A percentile compares a stretch with the other conserved stretches of the same genome.
phyloP scores from a whole-genome alignment of 1,284 basidiomycete species.

The Papiliotrema flavescens region DNA sequence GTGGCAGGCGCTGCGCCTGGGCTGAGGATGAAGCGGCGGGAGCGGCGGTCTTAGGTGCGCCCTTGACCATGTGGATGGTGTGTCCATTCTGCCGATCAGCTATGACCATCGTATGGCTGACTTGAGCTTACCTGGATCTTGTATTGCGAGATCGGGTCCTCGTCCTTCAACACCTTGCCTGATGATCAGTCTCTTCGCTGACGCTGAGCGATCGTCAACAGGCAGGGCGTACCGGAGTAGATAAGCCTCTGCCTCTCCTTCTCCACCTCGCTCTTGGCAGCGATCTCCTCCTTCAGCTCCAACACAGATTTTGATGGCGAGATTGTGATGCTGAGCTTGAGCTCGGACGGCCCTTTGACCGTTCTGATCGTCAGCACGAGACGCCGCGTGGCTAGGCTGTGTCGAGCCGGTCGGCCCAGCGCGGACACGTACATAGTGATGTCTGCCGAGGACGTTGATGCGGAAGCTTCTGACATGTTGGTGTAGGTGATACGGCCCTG shows the following conservation, averaged over 20 bases:
- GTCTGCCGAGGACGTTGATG: not conserved
- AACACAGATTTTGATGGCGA: conserved; percentile 64
- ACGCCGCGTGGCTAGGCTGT: not conserved
- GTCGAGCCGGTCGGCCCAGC: not conserved
- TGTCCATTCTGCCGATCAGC: conserved; percentile 53
- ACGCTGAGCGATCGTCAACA: not conserved
- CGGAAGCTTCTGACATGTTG: not conserved
- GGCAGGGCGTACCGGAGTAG: conserved; percentile 66
- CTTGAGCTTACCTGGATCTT: conserved; percentile 63
- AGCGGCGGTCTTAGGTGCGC: conserved; percentile 59
- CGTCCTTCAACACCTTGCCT: conserved; percentile 63
- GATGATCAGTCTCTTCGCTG: conserved; percentile 1
- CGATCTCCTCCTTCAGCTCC: conserved; percentile 81
- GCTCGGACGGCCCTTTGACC: conserved; percentile 70
- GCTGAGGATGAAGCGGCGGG: conserved; percentile 30
- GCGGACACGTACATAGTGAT: conserved; percentile 11
- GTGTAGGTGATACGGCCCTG: too few relatives aligned
- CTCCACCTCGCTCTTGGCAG: conserved; percentile 75
- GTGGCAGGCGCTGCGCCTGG: conserved; percentile 58
- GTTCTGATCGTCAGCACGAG: conserved; percentile 25
- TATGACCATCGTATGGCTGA: not conserved
- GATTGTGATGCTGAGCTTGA: conserved; percentile 82
- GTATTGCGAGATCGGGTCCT: conserved; percentile 73
- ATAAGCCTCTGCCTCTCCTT: conserved; percentile 80
- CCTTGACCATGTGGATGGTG: conserved; percentile 92